Conservation (phyloP, 495 filamentous ascomycete genomes). For the Trichoderma erinaceum region DNA sequence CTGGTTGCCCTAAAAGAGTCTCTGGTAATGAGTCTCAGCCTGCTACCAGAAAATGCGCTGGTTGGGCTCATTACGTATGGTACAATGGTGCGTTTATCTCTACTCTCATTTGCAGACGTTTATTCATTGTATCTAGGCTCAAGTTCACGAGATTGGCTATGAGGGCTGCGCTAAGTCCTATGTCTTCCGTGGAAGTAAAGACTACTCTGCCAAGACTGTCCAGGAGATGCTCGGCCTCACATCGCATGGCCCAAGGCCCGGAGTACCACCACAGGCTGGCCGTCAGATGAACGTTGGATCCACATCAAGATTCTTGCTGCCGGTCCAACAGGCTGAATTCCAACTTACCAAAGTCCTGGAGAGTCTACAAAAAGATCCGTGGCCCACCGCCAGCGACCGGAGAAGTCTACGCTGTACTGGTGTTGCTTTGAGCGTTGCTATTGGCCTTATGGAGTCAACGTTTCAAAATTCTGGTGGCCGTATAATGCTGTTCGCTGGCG, state of each 20-base stretch:
- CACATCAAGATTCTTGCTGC: conserved; percentile 84
- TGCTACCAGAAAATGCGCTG: conserved; percentile 86
- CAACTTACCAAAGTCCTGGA: conserved; percentile 96
- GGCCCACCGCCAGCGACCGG: conserved; percentile 94
- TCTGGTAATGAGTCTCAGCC: conserved; percentile 91
- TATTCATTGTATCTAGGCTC: conserved; percentile 49
- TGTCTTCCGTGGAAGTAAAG: conserved; percentile 96
- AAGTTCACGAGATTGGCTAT: conserved; percentile 98
- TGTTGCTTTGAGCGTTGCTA: conserved; percentile 90
- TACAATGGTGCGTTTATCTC: conserved; percentile 69
- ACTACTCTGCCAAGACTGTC: conserved; percentile 92
- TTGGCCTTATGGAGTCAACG: conserved; percentile 84
- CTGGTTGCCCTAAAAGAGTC: conserved; percentile 93
- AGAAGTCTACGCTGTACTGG: conserved; percentile 91
- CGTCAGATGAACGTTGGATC: conserved; percentile 72
- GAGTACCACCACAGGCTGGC: conserved; percentile 61
- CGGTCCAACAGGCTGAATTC: conserved; percentile 94
- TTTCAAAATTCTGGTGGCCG: conserved; percentile 93
- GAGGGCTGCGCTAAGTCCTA: conserved; percentile 99
- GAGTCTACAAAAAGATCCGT: conserved; percentile 94
- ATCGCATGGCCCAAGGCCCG: conserved; percentile 63
- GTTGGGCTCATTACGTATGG: conserved; percentile 95
- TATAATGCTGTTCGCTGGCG: conserved; percentile 96
- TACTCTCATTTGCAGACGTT: not conserved
- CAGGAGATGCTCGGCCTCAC: conserved; percentile 95